Percentiles rank a stretch among this genome's conserved stretches.
These are phyloP conservation scores for Atalantia buxifolia DNA, from an alignment of 345 rosid species.

Conservation along the genomic window DNA sequence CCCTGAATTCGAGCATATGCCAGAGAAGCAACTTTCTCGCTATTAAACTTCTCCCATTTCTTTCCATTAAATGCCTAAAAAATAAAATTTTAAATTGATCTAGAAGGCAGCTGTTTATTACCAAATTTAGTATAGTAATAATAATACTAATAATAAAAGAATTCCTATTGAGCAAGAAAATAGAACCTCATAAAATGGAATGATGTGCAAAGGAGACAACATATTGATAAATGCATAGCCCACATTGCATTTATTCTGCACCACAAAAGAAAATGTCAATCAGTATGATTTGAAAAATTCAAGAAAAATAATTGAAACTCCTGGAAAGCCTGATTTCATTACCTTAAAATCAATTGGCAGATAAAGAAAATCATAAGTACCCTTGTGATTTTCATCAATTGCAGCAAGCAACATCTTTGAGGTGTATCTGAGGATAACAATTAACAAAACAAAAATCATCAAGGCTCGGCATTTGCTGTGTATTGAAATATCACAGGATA, in stretches of 20 bases:
- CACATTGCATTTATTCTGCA: constrained; percentile 84
- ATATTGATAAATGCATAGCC: constrained; percentile 84
- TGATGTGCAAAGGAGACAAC: constrained; percentile 65
- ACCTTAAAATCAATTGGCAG: constrained; percentile 84
- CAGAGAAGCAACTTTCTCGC: constrained; percentile 86
- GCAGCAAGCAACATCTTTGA: constrained; percentile 76
- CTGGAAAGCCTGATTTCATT: constrained; percentile 25
- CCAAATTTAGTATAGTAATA: neutral
- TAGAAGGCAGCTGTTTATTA: neutral
- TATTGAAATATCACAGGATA: neutral
- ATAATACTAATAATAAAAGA: neutral
- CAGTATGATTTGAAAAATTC: constrained; percentile 8
- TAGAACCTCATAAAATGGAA: constrained; percentile 63
- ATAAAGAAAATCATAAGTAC: constrained; percentile 71
- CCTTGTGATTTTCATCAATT: constrained; percentile 61
- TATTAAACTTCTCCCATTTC: constrained; percentile 91
- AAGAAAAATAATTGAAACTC: neutral
- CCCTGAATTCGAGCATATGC: constrained; percentile 90
- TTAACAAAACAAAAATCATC: constrained; percentile 4
- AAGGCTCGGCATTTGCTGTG: neutral
- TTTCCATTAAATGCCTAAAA: constrained; percentile 77
- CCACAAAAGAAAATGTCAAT: constrained; percentile 13
- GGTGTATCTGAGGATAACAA: constrained; percentile 47
- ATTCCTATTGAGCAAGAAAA: neutral
- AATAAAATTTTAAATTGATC: constrained; percentile 1